Evolutionary conservation across 352 stramenopile species (phyloP).

Genomic region (Peronosclerospora sorghi): DNA sequence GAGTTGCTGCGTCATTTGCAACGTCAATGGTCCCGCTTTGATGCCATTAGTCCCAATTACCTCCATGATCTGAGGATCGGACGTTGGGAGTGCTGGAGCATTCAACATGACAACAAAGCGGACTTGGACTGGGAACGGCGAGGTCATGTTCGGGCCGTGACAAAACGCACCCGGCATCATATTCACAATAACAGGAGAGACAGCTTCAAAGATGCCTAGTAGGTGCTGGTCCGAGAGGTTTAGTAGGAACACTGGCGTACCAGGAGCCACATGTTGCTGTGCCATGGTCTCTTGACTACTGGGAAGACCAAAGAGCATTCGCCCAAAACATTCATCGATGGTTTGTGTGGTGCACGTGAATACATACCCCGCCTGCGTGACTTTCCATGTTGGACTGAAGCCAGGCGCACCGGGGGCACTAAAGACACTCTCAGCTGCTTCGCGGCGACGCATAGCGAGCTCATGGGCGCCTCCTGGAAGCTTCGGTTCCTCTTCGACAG

Average conservation of each 20-base stretch:
- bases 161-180: conserved; percentile 75
- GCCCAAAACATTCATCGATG: conserved; percentile 84
- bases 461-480: conserved; percentile 61
- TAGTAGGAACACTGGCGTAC: conserved; percentile 75
- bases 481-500: conserved; percentile 72
- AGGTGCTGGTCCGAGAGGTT: conserved; percentile 81
- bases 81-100: conserved; percentile 52
- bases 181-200: conserved; percentile 59
- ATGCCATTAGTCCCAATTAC: conserved; percentile 53
- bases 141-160: conserved; percentile 37
- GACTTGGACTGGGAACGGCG: conserved; percentile 62
- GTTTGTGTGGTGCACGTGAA: conserved; percentile 67
- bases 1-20: conserved; percentile 56
- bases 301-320: conserved; percentile 70
- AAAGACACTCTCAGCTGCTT: conserved; percentile 66
- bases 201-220: conserved; percentile 77
- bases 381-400: conserved; percentile 36
- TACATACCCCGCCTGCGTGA: conserved; percentile 58
- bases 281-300: conserved; percentile 64
- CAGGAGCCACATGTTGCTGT: conserved; percentile 49
- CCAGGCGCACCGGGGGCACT: conserved; percentile 13
- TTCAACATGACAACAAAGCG: conserved; percentile 63
- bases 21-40: conserved; percentile 43
- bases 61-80: conserved; percentile 62
- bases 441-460: conserved; percentile 50